Conservation (phyloP, 768 basidiomycete genomes). For the Mycena alexandri region DNA sequence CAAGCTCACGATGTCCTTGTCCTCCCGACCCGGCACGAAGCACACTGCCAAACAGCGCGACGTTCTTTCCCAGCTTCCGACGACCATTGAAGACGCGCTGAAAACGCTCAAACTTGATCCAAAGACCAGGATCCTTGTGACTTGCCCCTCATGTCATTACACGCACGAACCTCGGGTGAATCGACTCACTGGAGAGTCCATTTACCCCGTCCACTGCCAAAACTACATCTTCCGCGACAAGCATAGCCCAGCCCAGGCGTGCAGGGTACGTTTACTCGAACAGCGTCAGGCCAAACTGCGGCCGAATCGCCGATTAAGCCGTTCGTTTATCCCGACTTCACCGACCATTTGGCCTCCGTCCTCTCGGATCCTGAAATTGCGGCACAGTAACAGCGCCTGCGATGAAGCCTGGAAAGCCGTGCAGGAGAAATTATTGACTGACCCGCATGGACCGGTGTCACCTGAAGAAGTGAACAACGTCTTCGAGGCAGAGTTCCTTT, state of each 20-base stretch:
- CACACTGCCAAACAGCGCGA: not conserved
- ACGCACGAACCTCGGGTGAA: slow-evolving; percentile 32
- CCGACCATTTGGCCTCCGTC: slow-evolving; percentile 39
- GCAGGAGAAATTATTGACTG: too few species aligned
- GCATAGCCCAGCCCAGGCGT: slow-evolving; percentile 4
- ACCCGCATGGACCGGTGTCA: slow-evolving; percentile 21
- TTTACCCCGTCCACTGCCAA: slow-evolving; percentile 31
- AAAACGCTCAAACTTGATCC: slow-evolving; percentile 33
- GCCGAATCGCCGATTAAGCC: slow-evolving; percentile 44
- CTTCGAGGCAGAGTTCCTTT: slow-evolving; percentile 46
- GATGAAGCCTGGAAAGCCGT: not conserved
- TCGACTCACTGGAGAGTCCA: slow-evolving; percentile 29
- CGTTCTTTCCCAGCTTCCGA: slow-evolving; percentile 31
- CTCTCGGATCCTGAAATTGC: slow-evolving; percentile 38
- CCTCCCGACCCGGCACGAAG: slow-evolving; percentile 18
- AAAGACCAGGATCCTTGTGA: slow-evolving; percentile 30
- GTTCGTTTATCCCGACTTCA: slow-evolving; percentile 34
- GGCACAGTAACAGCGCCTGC: slow-evolving; percentile 32
- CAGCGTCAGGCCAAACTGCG: slow-evolving; percentile 32
- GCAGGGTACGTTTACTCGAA: slow-evolving; percentile 25
- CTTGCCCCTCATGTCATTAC: slow-evolving; percentile 32
- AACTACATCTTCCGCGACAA: slow-evolving; percentile 33
- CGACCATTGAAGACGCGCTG: slow-evolving; percentile 30
- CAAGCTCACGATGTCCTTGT: slow-evolving; percentile 30
- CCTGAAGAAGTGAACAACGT: slow-evolving; percentile 33